Evolutionary conservation across 805 yeast genomes (phyloP).

Genomic region (Wickerhamiella musiphila): DNA sequence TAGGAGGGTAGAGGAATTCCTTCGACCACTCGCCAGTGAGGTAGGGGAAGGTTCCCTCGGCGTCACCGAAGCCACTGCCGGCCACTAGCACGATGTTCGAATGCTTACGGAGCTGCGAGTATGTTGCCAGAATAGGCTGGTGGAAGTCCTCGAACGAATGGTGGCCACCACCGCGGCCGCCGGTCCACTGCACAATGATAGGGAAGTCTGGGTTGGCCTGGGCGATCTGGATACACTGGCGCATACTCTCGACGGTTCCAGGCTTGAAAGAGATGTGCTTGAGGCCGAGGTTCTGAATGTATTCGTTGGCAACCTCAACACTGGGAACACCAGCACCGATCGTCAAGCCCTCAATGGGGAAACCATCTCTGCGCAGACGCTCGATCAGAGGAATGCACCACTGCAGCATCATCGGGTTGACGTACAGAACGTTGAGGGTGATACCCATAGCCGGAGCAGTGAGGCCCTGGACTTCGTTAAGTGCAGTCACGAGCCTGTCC

Average conservation of each 20-base stretch:
- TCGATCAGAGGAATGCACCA: constrained; percentile 97
- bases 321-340: constrained; percentile 99
- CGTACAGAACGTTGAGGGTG: constrained; percentile 84
- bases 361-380: constrained; percentile 75
- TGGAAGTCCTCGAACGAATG: constrained; percentile 99
- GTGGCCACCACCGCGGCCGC: constrained; percentile 99
- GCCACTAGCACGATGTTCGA: constrained; percentile 80
- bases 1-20: constrained; percentile 75
- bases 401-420: constrained; percentile 92
- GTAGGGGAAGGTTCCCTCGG: constrained; percentile 93
- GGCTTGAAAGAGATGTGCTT: constrained; percentile 95
- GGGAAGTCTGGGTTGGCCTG: constrained; percentile 94
- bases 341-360: constrained; percentile 88
- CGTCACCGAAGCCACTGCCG: constrained; percentile 97
- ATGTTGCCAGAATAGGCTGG: constrained; percentile 91
- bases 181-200: constrained; percentile 97
- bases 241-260: constrained; percentile 86
- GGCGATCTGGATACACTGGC: constrained; percentile 76
- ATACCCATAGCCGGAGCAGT: constrained; percentile 78
- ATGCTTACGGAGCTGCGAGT: constrained; percentile 82
- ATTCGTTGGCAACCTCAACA: constrained; percentile 89
- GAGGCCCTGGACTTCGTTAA: constrained; percentile 50
- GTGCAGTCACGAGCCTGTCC: constrained; percentile 50
- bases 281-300: constrained; percentile 79
- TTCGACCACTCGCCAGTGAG: constrained; percentile 95